Percentiles rank a stretch among this genome's conserved stretches.
These are phyloP conservation scores for Penicillium sp. DNA, from an alignment of 2,329 filamentous ascomycete genomes.

Conservation along the genomic window DNA sequence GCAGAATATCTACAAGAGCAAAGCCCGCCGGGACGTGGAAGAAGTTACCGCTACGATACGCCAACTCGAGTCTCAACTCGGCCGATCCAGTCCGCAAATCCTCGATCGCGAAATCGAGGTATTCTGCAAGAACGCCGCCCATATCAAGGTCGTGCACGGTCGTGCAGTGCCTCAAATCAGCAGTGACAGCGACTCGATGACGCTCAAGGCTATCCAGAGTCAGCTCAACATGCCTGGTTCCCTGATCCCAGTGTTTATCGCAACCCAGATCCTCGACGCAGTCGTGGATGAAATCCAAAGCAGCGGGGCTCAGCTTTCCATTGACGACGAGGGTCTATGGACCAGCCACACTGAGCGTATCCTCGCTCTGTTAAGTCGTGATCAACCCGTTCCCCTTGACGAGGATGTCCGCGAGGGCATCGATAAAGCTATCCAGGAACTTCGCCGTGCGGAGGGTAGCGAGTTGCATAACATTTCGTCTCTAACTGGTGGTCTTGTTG, in stretches of 20 bases:
- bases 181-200: constrained; percentile 43
- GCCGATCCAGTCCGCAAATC: constrained; percentile 57
- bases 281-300: constrained; percentile 62
- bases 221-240: constrained; percentile 58
- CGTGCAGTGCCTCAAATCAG: constrained; percentile 59
- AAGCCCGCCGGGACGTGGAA: constrained; percentile 77
- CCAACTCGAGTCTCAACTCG: constrained; percentile 57
- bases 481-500: constrained; percentile 85
- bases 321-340: constrained; percentile 46
- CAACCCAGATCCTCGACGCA: constrained; percentile 57
- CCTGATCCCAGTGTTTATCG: constrained; percentile 72
- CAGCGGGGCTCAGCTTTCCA: constrained; percentile 23
- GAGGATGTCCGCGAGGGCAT: constrained; percentile 60
- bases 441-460: constrained; percentile 76
- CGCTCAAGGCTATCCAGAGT: constrained; percentile 51
- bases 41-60: constrained; percentile 74
- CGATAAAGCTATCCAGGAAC: constrained; percentile 65
- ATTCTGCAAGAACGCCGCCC: constrained; percentile 94
- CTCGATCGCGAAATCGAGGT: constrained; percentile 78
- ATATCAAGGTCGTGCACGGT: constrained; percentile 84
- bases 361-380: constrained; percentile 43
- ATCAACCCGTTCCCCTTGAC: constrained; percentile 53
- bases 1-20: constrained; percentile 90
- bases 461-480: constrained; percentile 94
- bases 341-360: constrained; percentile 37